Evolutionary conservation across 1,284 basidiomycete species (phyloP), one percentile per base, ranked within the genome.

Genomic region (Ceratorhiza oryzae-sativae): DNA sequence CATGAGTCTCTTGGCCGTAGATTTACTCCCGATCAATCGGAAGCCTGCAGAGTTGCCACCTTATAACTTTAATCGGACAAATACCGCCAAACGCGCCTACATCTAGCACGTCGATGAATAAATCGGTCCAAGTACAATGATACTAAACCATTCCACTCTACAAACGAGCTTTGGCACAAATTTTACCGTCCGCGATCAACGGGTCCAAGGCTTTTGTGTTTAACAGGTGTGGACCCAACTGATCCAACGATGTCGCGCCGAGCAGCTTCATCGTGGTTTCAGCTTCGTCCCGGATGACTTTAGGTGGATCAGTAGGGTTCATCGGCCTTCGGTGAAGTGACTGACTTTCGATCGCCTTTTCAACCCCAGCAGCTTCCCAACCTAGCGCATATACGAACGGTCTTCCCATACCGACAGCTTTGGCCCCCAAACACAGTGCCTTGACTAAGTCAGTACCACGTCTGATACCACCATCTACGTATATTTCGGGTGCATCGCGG

Each of bases 261-360:
- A 86, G 76, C n/a, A 86, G 76, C 15, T 81, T 78, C 81, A 86
- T 81, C 0, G 82, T 82, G 18, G 82, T 81, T 71, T 83, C 80
- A 23, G 85, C 82, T 78, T 86, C 84, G 59, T 84, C 83, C 58
- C 81, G 77, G 76, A 86, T 76, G 65, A 85, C 81, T 83, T 30
- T 25, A 59, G 25, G 39, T 58, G 46, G 46, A 36, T 27, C 1
- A 15, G 10, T 48, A 46, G 62, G 10, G 2, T 12, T 12, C 4
- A n/a, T 4, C 41, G 25, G 51, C 55, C 15, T n/a, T n/a, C 15
- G 9, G 13, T 13, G 27, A 1, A 25, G 41, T 36, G 39, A 77
- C 81, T 79, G 75, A 82, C 82, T 82, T 72, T 83, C 80, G 36
- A 83, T 80, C 42, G 80, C 81, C 48, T 82, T 80, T 9, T 79